Percentiles rank a stretch among this genome's conserved stretches.
Conservation (phyloP, 345 rosid species). For the Eucalyptus brandiana region DNA sequence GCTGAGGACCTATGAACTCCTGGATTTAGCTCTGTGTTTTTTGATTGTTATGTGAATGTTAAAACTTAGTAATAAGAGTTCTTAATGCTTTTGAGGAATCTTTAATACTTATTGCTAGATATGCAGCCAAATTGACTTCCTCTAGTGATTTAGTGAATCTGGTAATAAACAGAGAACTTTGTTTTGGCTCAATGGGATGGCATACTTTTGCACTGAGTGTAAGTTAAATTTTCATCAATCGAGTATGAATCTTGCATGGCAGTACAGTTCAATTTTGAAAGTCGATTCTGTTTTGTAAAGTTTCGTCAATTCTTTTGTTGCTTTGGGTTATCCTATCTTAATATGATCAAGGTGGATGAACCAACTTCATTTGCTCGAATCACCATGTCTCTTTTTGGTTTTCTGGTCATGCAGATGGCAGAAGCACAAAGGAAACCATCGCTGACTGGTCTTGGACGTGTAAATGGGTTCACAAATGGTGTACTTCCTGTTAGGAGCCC, state of each 20-base stretch:
- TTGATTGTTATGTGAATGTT: not conserved
- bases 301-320: not conserved
- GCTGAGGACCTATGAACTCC: not conserved
- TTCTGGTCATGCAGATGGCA: conserved; percentile 20
- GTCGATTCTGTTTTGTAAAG: not conserved
- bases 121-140: not conserved
- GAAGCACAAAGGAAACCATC: conserved; percentile 38
- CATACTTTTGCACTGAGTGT: not conserved
- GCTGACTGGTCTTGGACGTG: conserved; percentile 27
- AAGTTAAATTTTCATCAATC: not conserved
- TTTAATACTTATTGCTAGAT: not conserved
- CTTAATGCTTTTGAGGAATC: not conserved
- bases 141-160: not conserved
- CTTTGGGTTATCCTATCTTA: not conserved
- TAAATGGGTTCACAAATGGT: conserved; percentile 47
- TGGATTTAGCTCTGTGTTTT: not conserved
- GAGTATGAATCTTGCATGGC: not conserved
- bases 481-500: conserved; percentile 42
- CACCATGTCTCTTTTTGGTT: not conserved
- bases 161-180: not conserved
- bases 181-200: not conserved
- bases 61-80: not conserved
- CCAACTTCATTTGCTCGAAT: not conserved
- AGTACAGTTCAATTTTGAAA: not conserved
- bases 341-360: not conserved